Conservation (phyloP, 2,329 filamentous ascomycete species). For the Cordyceps tenuipes region DNA sequence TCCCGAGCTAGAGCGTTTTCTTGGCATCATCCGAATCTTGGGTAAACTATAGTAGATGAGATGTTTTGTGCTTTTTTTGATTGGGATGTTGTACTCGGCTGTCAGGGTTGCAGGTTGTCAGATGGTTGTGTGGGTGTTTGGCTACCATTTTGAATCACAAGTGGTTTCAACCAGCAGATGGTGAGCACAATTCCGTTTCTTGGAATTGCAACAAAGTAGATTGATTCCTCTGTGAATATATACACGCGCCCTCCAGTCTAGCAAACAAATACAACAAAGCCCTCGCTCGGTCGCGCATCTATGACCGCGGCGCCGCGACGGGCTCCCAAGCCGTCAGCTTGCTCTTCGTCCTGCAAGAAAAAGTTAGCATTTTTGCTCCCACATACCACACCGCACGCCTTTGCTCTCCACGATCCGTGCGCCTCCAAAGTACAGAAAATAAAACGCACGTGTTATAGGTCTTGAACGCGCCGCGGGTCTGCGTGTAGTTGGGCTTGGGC, state of each 20-base stretch:
- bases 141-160: neutral
- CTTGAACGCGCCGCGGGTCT: constrained; percentile 73
- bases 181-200: neutral
- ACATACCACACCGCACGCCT: neutral
- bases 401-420: too few relatives aligned
- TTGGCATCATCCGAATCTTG: neutral
- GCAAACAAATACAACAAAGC: neutral
- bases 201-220: neutral
- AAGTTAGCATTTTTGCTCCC: constrained; percentile 15
- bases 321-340: constrained; percentile 49
- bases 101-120: neutral
- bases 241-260: constrained; percentile 18
- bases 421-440: neutral
- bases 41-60: constrained; percentile 6
- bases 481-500: constrained; percentile 67
- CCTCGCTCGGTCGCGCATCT: constrained; percentile 8
- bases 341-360: constrained; percentile 37
- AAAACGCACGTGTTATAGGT: constrained; percentile 87
- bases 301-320: constrained; percentile 27
- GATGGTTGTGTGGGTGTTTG: neutral
- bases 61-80: neutral
- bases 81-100: neutral
- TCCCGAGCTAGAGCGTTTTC: neutral
- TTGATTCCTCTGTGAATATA: constrained; percentile 17
- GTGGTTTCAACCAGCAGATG: neutral